A percentile compares a stretch with the other conserved stretches of the same genome.
phyloP scores from a whole-genome alignment of 2,329 filamentous ascomycete genomes.

The Pestalotiopsis sp. region DNA sequence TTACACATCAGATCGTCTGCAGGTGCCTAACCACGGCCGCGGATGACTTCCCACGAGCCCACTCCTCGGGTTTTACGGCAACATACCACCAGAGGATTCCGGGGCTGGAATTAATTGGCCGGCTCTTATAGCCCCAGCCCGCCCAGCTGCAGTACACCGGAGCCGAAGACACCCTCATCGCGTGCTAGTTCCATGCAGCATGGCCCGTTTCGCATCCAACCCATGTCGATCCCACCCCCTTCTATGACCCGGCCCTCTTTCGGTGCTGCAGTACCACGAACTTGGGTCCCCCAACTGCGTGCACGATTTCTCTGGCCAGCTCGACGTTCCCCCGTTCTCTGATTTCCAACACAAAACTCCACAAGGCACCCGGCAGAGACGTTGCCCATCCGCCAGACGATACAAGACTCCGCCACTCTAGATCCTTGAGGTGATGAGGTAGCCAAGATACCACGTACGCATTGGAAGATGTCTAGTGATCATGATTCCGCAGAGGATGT shows the following conservation, averaged over 20 bases:
- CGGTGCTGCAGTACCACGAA: not conserved
- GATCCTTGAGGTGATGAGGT: not conserved
- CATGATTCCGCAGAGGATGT: not conserved
- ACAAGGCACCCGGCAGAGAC: not conserved
- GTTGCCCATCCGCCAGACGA: not conserved
- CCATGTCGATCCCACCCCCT: not conserved
- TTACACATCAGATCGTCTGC: not conserved
- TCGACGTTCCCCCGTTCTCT: not conserved
- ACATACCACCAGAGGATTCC: not conserved
- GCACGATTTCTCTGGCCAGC: not conserved
- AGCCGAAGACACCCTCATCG: not conserved
- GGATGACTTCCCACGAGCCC: not conserved
- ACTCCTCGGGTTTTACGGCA: not conserved
- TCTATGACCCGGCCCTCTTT: not conserved
- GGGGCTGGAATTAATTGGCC: not conserved
- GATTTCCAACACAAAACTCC: not conserved
- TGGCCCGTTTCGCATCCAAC: not conserved
- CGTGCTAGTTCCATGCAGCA: not conserved
- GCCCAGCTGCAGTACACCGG: not conserved
- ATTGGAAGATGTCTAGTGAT: not conserved
- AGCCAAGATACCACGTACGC: not conserved
- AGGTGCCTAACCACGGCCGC: not conserved
- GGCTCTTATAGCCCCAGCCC: not conserved
- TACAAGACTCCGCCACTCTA: not conserved
- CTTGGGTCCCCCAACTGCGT: not conserved